These are phyloP conservation scores for Mortierella antarctica DNA, from an alignment of 192 early-diverging fungal species.

Conservation along the genomic window DNA sequence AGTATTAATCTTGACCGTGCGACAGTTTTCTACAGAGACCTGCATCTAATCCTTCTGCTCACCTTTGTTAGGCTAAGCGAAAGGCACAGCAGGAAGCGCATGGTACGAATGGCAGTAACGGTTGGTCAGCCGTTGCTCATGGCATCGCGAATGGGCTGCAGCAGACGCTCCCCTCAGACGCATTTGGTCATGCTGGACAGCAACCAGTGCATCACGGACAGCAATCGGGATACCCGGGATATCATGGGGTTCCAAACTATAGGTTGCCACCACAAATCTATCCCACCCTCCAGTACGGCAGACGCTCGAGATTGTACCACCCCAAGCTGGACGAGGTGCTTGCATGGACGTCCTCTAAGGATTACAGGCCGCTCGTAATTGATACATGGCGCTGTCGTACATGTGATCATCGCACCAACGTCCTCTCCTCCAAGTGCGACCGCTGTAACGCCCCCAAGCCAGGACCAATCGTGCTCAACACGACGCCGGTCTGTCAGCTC, in stretches of 20 bases:
- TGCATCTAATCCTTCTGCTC: neutral
- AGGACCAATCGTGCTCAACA: neutral
- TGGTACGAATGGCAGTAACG: no score
- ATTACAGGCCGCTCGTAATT: neutral
- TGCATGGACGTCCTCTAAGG: slow-evolving; percentile 16
- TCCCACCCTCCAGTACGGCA: slow-evolving; percentile 21
- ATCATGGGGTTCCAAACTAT: no score
- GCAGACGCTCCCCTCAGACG: no score
- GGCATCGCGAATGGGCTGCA: no score
- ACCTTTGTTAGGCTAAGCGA: slow-evolving; percentile 7
- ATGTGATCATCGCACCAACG: slow-evolving; percentile 1
- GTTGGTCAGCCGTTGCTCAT: no score
- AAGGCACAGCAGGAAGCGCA: neutral
- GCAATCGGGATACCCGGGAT: no score
- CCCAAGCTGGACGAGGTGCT: slow-evolving; percentile 36
- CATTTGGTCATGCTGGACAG: no score
- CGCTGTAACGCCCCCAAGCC: neutral
- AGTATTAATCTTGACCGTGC: neutral
- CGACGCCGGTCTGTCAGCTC: neutral
- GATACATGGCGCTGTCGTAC: slow-evolving; percentile 13
- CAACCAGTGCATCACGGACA: no score
- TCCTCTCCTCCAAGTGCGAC: neutral
- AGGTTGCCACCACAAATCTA: slow-evolving; percentile 26
- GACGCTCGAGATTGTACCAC: slow-evolving; percentile 17
- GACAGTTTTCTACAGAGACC: no score